Percentiles rank a stretch among this genome's conserved stretches.
Evolutionary conservation across 805 yeast species (phyloP).

Genomic region (Saturnispora galanensis): DNA sequence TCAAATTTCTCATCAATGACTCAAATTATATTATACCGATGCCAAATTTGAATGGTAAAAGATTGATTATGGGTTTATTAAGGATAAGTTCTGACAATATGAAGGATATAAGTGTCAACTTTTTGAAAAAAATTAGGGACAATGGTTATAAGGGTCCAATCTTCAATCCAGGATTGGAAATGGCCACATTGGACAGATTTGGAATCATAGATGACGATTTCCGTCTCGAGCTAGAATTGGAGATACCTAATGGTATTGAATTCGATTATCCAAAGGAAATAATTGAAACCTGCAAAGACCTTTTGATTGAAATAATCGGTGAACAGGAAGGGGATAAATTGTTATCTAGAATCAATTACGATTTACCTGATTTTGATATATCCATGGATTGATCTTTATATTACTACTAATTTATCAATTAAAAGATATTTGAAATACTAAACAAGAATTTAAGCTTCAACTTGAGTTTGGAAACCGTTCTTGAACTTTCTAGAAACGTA

Average conservation of each 20-base stretch:
- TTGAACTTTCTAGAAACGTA: constrained; percentile 96
- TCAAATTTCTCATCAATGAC: constrained; percentile 24
- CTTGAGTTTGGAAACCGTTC: constrained; percentile 89
- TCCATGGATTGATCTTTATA: not conserved
- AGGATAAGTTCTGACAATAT: constrained; percentile 26
- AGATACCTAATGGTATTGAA: constrained; percentile 48
- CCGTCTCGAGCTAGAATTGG: constrained; percentile 18
- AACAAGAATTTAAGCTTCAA: constrained; percentile 8
- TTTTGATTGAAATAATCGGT: constrained; percentile 57
- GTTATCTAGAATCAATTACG: constrained; percentile 53
- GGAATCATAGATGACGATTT: constrained; percentile 22
- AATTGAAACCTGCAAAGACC: constrained; percentile 60
- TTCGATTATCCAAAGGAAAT: constrained; percentile 52
- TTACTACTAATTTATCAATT: constrained; percentile 1
- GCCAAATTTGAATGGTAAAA: constrained; percentile 22
- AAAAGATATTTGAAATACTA: not conserved
- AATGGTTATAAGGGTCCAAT: constrained; percentile 15
- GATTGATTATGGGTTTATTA: constrained; percentile 23
- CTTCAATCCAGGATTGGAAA: constrained; percentile 19
- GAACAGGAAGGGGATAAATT: constrained; percentile 74
- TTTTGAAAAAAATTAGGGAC: constrained; percentile 17
- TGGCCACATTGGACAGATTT: constrained; percentile 28
- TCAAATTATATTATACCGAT: constrained; percentile 22
- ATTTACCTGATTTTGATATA: constrained; percentile 15
- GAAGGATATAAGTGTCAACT: constrained; percentile 19